phyloP scores from a whole-genome alignment of 1,284 basidiomycete genomes.

The Wolfiporia cocos region DNA sequence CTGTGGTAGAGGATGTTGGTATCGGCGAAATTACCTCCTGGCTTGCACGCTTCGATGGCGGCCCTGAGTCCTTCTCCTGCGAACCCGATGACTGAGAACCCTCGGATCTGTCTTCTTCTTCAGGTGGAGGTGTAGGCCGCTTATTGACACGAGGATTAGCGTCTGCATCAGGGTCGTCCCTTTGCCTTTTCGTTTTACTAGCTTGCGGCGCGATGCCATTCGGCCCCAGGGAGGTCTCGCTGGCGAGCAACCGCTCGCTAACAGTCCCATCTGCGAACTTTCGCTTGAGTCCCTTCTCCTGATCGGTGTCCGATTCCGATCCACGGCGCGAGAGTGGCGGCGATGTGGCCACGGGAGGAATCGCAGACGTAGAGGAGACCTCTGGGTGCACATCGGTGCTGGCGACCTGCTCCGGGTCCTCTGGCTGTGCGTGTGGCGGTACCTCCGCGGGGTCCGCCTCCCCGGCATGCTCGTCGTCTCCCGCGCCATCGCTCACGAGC shows the following conservation, averaged over 20 bases:
- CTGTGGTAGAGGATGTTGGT: slow-evolving; percentile 16
- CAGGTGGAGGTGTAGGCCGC: slow-evolving; percentile 63
- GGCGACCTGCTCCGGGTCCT: slow-evolving; percentile 6
- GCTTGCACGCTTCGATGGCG: no score
- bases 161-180: slow-evolving; percentile 50
- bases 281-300: slow-evolving; percentile 56
- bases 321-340: slow-evolving; percentile 8
- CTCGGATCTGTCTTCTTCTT: slow-evolving; percentile 25
- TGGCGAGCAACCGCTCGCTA: slow-evolving; percentile 27
- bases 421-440: slow-evolving; percentile 15
- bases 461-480: slow-evolving; percentile 20
- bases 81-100: slow-evolving; percentile 3
- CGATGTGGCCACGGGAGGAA: neutral
- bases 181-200: slow-evolving; percentile 38
- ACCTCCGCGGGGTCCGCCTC: slow-evolving; percentile 22
- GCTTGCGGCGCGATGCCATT: slow-evolving; percentile 7
- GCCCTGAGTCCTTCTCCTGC: slow-evolving; percentile 10
- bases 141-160: slow-evolving; percentile 58
- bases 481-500: slow-evolving; percentile 13
- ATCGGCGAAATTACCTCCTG: no score
- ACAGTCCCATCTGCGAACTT: slow-evolving; percentile 45
- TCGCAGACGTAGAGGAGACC: neutral
- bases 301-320: slow-evolving; percentile 33
- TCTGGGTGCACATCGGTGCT: slow-evolving; percentile 10
- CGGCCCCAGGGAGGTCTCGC: slow-evolving; percentile 11